A percentile compares a stretch with the other conserved stretches of the same genome.
Conservation (phyloP, 2,329 filamentous ascomycete genomes). For the Bretziella fagacearum region DNA sequence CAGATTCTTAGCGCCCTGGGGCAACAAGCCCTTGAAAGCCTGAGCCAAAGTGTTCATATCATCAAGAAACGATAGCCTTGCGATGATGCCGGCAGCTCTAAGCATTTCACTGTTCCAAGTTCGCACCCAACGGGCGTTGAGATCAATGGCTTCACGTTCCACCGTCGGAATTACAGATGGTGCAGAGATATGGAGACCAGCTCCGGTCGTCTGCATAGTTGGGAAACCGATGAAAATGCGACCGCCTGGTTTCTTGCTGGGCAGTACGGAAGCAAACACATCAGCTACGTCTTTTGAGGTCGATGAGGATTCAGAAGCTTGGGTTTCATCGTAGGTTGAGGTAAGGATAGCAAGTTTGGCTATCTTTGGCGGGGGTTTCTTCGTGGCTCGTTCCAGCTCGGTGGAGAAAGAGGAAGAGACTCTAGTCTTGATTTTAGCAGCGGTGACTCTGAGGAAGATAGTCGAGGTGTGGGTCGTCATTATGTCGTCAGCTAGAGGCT, state of each 20-base stretch:
- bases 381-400: slow-evolving; percentile 87
- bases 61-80: slow-evolving; percentile 69
- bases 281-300: slow-evolving; percentile 36
- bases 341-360: slow-evolving; percentile 79
- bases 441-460: slow-evolving; percentile 78
- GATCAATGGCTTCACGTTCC: slow-evolving; percentile 87
- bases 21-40: slow-evolving; percentile 35
- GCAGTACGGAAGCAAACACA: slow-evolving; percentile 79
- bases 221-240: slow-evolving; percentile 96
- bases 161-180: slow-evolving; percentile 95
- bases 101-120: slow-evolving; percentile 94
- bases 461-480: slow-evolving; percentile 54
- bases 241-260: slow-evolving; percentile 63
- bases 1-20: slow-evolving; percentile 35
- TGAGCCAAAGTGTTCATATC: slow-evolving; percentile 65
- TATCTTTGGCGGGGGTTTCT: slow-evolving; percentile 82
- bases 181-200: slow-evolving; percentile 85
- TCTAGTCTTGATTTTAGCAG: slow-evolving; percentile 63
- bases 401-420: slow-evolving; percentile 56
- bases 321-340: slow-evolving; percentile 70
- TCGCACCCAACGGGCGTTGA: slow-evolving; percentile 87
- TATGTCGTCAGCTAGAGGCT: slow-evolving; percentile 51
- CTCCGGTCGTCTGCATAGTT: slow-evolving; percentile 89
- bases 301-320: slow-evolving; percentile 43
- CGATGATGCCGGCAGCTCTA: slow-evolving; percentile 75